Base-by-base conservation (phyloP, 352 stramenopile genomes). In the Achlya hypogyna region DNA sequence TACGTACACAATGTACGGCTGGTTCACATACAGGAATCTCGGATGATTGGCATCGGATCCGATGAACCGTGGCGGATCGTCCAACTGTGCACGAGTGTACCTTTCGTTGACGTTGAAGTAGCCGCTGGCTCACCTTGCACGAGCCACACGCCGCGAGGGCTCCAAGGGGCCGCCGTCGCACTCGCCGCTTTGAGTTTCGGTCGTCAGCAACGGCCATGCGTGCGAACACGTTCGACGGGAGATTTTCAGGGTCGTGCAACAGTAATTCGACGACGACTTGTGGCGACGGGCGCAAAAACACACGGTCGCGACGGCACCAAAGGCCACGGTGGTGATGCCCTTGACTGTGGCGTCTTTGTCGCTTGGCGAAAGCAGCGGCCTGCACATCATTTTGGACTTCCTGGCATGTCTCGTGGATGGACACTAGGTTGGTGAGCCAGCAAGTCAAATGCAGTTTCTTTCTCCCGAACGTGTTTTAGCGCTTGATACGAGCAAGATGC, bases 371-470 rank as follows among this genome's bases (percentile, higher is more conserved):
- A 45, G 38, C 38, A 45, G 38, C 49, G 49, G 31, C 49, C 10
- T 22, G 25, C 49, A 10, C 49, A 56, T 56, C 49, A 20, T n/a
- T 1, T 31, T 56, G 49, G n/a, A 20, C 16, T 27, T 56, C 49
- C 49, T 12, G 25, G 49, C 49, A 56, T 56, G 49, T 56, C 49
- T 56, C 49, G 49, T 56, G 49, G 49, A 10, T 56, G n/a, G n/a
- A n/a, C n/a, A n/a, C n/a, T n/a, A n/a, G n/a, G n/a, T n/a, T n/a
- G n/a, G n/a, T n/a, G n/a, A n/a, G n/a, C n/a, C n/a, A n/a, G n/a
- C n/a, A n/a, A n/a, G n/a, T n/a, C n/a, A n/a, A n/a, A n/a, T n/a
- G n/a, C n/a, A n/a, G n/a, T n/a, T n/a, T n/a, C n/a, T n/a, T n/a
- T n/a, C n/a, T n/a, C n/a, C n/a, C n/a, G n/a, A n/a, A n/a, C n/a